Evolutionary conservation across 1,139 yeast genomes (phyloP).

Genomic region (Pichia sp.): DNA sequence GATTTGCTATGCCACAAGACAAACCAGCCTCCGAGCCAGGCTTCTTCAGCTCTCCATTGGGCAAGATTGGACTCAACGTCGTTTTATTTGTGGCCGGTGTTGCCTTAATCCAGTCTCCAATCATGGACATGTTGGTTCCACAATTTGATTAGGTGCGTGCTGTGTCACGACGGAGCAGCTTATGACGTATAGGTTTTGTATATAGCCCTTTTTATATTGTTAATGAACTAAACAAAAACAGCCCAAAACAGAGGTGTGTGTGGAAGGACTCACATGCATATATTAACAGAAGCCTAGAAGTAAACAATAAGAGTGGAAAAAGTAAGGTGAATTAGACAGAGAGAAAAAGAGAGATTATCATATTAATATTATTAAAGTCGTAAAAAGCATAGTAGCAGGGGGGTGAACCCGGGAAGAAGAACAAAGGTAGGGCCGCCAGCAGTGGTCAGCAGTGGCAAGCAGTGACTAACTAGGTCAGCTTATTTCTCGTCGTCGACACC

Average conservation of each 20-base stretch:
- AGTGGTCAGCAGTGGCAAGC: not conserved
- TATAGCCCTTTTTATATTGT: not conserved
- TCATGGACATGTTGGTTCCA: slow-evolving; percentile 79
- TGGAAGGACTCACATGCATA: too few species aligned
- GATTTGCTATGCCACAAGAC: slow-evolving; percentile 30
- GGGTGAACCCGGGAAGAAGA: too few species aligned
- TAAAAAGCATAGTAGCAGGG: too few species aligned
- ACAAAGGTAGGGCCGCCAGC: too few species aligned
- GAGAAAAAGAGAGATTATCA: too few species aligned
- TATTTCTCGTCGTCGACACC: slow-evolving; percentile 3
- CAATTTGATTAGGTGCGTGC: slow-evolving; percentile 43
- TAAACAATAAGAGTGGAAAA: too few species aligned
- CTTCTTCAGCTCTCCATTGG: slow-evolving; percentile 59
- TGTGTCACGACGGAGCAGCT: not conserved
- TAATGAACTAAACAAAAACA: not conserved
- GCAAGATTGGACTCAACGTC: slow-evolving; percentile 59
- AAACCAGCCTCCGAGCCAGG: slow-evolving; percentile 34
- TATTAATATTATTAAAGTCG: too few species aligned
- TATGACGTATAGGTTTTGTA: not conserved
- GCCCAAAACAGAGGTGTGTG: not conserved
- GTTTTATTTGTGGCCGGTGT: slow-evolving; percentile 68
- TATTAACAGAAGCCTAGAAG: too few species aligned
- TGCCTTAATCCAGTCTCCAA: slow-evolving; percentile 68
- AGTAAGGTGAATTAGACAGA: too few species aligned
- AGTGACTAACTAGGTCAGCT: not conserved